A percentile compares a stretch with the other conserved stretches of the same genome.
Conservation (phyloP, 495 filamentous ascomycete genomes). For the Filosporella fistucella region DNA sequence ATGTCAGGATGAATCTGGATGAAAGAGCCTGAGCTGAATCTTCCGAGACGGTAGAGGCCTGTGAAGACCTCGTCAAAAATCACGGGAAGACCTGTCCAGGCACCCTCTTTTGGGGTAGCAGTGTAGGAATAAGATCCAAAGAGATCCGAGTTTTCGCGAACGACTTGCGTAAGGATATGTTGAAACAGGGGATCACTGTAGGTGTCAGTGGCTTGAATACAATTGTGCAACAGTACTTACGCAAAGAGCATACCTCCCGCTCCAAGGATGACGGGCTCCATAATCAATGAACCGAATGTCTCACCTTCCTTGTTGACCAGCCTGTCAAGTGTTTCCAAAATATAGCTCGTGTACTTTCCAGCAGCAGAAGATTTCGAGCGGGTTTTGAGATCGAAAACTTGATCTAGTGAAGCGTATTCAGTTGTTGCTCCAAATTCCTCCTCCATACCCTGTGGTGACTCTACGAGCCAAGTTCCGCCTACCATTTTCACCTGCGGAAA, state of each 20-base stretch:
- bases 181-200: constrained; percentile 74
- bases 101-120: constrained; percentile 3
- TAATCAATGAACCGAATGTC: constrained; percentile 68
- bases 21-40: constrained; percentile 59
- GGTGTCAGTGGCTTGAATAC: constrained; percentile 11
- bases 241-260: constrained; percentile 76
- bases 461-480: constrained; percentile 57
- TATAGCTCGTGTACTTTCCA: constrained; percentile 51
- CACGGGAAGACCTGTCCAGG: constrained; percentile 68
- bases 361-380: constrained; percentile 38
- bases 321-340: constrained; percentile 43
- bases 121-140: constrained; percentile 30
- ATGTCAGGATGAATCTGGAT: constrained; percentile 63
- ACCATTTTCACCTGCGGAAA: constrained; percentile 63
- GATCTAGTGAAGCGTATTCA: constrained; percentile 44
- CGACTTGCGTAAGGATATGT: constrained; percentile 54
- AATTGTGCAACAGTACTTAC: constrained; percentile 35
- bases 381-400: constrained; percentile 56
- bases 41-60: constrained; percentile 72
- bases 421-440: constrained; percentile 38
- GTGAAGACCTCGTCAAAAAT: constrained; percentile 82
- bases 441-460: constrained; percentile 43
- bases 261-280: constrained; percentile 72
- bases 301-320: constrained; percentile 47
- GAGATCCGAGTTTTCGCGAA: constrained; percentile 50